A percentile compares a stretch with the other conserved stretches of the same genome.
Conservation (phyloP, 2,329 filamentous ascomycete genomes). For the Rutstroemia sp. region DNA sequence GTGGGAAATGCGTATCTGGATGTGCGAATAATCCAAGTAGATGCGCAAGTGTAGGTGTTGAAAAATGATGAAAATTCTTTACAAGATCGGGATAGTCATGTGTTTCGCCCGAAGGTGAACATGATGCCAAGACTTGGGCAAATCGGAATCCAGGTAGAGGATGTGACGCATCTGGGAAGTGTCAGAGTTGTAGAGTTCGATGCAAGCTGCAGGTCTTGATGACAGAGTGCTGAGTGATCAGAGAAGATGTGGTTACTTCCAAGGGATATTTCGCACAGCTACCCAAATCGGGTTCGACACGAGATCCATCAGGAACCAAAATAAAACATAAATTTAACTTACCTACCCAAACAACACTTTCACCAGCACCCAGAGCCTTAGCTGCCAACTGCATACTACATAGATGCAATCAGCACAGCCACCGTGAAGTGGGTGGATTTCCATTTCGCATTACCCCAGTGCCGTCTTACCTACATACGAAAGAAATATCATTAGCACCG, state of each 20-base stretch:
- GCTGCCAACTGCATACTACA: conserved; percentile 67
- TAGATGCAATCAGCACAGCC: conserved; percentile 32
- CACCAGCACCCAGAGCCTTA: conserved; percentile 52
- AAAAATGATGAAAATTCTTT: conserved; percentile 57
- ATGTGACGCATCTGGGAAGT: conserved; percentile 26
- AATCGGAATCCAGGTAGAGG: conserved; percentile 41
- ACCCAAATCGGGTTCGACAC: not conserved
- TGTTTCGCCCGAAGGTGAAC: conserved; percentile 4
- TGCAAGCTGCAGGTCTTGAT: not conserved
- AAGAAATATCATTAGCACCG: conserved; percentile 34
- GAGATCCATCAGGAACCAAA: not conserved
- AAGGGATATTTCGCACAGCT: too few relatives aligned
- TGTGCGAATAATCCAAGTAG: conserved; percentile 66
- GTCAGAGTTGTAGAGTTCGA: conserved; percentile 2
- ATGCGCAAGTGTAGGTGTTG: conserved; percentile 51
- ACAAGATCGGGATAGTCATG: not conserved
- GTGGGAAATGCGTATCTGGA: conserved; percentile 52
- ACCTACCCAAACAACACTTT: conserved; percentile 79
- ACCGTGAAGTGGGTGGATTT: not conserved
- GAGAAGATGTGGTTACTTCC: not conserved
- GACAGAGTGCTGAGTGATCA: not conserved
- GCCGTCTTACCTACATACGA: conserved; percentile 80
- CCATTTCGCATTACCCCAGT: conserved; percentile 41
- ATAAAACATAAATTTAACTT: conserved; percentile 12
- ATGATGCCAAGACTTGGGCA: conserved; percentile 34